Base-by-base conservation (phyloP, 495 filamentous ascomycete genomes). In the Amphirosellinia nigrospora region DNA sequence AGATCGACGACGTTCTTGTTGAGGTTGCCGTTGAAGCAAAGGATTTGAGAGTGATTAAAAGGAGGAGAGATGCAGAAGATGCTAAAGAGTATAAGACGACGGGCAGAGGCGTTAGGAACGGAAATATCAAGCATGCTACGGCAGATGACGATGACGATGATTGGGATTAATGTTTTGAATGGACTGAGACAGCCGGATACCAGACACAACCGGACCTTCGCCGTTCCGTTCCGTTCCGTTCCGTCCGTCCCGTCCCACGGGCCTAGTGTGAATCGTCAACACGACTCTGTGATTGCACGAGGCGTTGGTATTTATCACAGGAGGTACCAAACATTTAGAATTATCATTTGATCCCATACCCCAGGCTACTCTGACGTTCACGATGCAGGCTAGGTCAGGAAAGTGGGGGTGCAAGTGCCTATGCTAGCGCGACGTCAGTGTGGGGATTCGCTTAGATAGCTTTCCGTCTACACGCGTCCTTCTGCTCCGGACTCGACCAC, bases 1-100 rank as follows among this genome's bases (percentile, higher is more conserved):
- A 87, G 56, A 80, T 97, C 38, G 92, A 97, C 75, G 87, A 85
- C 68, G 79, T 97, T 50, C 83, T 98, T n/a, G 85, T 97, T 5
- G 90, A 92, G 48, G 84, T 94, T 36, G 94, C 94, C 23, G 77
- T 97, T 56, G 88, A 89, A 63, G 83, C 87, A 48, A 91, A 86
- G 70, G 95, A 98, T 77, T 84, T 91, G 74, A 91, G 94, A 53
- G 82, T 96, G n/a, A 83, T 89, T 75, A 88, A 85, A 76, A 86
- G 90, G 74, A 84, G 82, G 67, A 79, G 84, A 63, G 88, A 86
- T 34, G 85, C 82, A 23, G 89, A 90, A 55, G 88, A 91, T 61
- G 87, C 79, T 11, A 83, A 84, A 67, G 82, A 89, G 69, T 77
- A 84, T 36, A 77, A 79, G 66, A 68, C 79, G 64, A 72, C 76